These are phyloP conservation scores for Thelonectria rubi DNA, from an alignment of 2,329 filamentous ascomycete genomes.

Conservation along the genomic window DNA sequence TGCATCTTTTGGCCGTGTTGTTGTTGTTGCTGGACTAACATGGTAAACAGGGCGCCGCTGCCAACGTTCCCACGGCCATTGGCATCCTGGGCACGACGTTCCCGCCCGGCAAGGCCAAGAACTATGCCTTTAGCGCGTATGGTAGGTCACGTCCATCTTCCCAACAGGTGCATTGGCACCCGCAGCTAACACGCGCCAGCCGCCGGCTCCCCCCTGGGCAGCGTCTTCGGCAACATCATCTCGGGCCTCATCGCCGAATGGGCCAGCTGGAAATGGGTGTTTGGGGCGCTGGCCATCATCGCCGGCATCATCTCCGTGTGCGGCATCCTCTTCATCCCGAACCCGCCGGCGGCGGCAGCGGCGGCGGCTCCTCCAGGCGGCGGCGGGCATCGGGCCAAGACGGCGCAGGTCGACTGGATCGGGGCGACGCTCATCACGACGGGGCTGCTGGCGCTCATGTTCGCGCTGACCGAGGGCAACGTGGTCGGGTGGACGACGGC, in stretches of 20 bases:
- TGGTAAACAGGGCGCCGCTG: constrained; percentile 64
- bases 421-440: constrained; percentile 70
- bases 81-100: constrained; percentile 76
- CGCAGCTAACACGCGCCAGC: constrained; percentile 45
- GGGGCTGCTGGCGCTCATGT: constrained; percentile 69
- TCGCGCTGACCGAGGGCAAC: constrained; percentile 74
- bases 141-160: constrained; percentile 46
- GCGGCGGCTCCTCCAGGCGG: constrained; percentile 37
- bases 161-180: too few relatives aligned
- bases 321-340: constrained; percentile 68
- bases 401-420: constrained; percentile 69
- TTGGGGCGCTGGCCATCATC: constrained; percentile 70
- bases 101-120: constrained; percentile 72
- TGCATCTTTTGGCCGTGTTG: not conserved
- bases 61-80: constrained; percentile 75
- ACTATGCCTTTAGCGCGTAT: constrained; percentile 74
- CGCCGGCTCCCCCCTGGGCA: constrained; percentile 71
- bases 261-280: constrained; percentile 72
- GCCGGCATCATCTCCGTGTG: constrained; percentile 64
- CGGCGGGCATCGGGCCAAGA: constrained; percentile 47
- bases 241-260: constrained; percentile 71
- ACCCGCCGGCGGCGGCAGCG: constrained; percentile 49
- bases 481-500: constrained; percentile 72
- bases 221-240: constrained; percentile 71
- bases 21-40: not conserved